Evolutionary conservation across 306 rosid species (phyloP).

Genomic region (Carpinus viminea): DNA sequence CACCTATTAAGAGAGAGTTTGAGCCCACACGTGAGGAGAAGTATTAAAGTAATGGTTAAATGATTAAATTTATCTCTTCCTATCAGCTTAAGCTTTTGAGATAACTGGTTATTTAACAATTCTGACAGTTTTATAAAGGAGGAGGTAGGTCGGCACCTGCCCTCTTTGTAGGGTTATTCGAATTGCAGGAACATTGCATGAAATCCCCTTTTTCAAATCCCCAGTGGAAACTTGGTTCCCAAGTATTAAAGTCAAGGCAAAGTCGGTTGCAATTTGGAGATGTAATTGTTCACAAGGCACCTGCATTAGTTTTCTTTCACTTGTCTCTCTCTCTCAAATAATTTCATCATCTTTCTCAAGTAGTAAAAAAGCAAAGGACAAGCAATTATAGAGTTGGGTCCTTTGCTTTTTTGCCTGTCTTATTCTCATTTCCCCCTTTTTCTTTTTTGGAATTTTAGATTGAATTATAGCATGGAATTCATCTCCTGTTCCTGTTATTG

Average conservation of each 20-base stretch:
- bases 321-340: background rate
- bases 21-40: too few relatives aligned
- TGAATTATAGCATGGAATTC: conserved; percentile 24
- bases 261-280: background rate
- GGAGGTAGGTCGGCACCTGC: too few relatives aligned
- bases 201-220: background rate
- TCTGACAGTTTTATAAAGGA: too few relatives aligned
- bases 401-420: conserved; percentile 27
- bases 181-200: too few relatives aligned
- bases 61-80: too few relatives aligned
- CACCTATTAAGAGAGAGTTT: too few relatives aligned
- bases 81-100: too few relatives aligned
- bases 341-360: conserved; percentile 8
- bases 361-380: conserved; percentile 16
- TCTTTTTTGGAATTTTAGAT: conserved; percentile 21
- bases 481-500: conserved; percentile 4
- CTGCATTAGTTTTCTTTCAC: background rate
- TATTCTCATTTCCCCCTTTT: conserved; percentile 13
- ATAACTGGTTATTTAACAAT: too few relatives aligned
- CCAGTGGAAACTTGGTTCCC: background rate
- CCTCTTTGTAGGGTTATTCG: too few relatives aligned
- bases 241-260: too few relatives aligned
- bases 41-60: too few relatives aligned
- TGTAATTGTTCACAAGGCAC: background rate
- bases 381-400: conserved; percentile 31